Percentiles rank a stretch among this genome's conserved stretches.
Evolutionary conservation across 306 rosid species (phyloP).

Genomic region (Acacia confusa): DNA sequence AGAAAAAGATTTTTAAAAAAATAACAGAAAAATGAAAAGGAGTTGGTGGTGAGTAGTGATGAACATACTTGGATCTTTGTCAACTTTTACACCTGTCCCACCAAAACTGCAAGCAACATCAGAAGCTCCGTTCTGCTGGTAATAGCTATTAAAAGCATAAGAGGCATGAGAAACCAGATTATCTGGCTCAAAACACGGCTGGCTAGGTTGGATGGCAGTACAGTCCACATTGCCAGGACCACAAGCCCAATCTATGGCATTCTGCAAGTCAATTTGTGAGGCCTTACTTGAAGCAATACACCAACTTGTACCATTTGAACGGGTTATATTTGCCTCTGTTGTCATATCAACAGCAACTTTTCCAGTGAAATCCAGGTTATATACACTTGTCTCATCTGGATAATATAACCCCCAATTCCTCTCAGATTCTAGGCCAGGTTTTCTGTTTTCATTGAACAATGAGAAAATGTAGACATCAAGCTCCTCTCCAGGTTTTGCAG

Average conservation of each 20-base stretch:
- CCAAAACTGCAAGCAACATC: constrained; percentile 96
- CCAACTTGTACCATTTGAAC: constrained; percentile 75
- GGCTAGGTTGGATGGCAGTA: constrained; percentile 91
- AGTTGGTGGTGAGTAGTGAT: constrained; percentile 5
- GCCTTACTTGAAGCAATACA: constrained; percentile 93
- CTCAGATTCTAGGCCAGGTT: constrained; percentile 94
- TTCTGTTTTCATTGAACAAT: constrained; percentile 82
- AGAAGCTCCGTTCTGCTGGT: constrained; percentile 91
- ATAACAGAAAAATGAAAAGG: not conserved
- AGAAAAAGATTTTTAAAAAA: not conserved
- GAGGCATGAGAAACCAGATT: constrained; percentile 84
- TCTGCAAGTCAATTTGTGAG: constrained; percentile 79
- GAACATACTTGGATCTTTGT: constrained; percentile 91
- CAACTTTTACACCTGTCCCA: constrained; percentile 77
- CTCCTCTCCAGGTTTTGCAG: constrained; percentile 51
- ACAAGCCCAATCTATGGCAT: constrained; percentile 96
- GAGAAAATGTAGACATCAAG: constrained; percentile 50
- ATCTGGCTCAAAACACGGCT: constrained; percentile 94
- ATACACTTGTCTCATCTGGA: constrained; percentile 95
- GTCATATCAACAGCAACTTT: constrained; percentile 68
- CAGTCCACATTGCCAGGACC: constrained; percentile 97
- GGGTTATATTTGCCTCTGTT: constrained; percentile 53
- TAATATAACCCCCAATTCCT: constrained; percentile 97
- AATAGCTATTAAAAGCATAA: constrained; percentile 80
- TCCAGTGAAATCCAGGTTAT: constrained; percentile 88